A percentile compares a stretch with the other conserved stretches of the same genome.
These are phyloP conservation scores for Parascedosporium putredinis DNA, from an alignment of 2,329 filamentous ascomycete genomes.

Conservation along the genomic window DNA sequence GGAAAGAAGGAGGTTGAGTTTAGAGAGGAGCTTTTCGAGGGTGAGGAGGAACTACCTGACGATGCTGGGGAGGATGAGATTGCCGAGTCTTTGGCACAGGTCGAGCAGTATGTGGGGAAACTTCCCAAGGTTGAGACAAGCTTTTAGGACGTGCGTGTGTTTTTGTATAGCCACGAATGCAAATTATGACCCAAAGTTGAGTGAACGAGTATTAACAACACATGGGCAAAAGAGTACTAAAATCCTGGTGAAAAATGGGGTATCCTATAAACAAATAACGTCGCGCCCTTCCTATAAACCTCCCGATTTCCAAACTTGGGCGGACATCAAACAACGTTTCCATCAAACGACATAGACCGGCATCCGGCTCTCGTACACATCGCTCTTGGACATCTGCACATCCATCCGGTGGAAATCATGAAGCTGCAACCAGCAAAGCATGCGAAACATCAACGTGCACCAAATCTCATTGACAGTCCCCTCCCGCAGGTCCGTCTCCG, in stretches of 20 bases:
- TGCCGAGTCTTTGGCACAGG: neutral
- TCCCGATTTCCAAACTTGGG: too few relatives aligned
- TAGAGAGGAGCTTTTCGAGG: constrained; percentile 5
- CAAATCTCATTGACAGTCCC: constrained; percentile 33
- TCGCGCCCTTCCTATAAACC: too few relatives aligned
- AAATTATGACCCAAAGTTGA: too few relatives aligned
- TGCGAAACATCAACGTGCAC: constrained; percentile 44
- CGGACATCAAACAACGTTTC: too few relatives aligned
- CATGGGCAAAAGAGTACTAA: too few relatives aligned
- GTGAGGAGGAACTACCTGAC: constrained; percentile 2
- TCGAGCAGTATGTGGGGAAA: constrained; percentile 5
- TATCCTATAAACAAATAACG: too few relatives aligned
- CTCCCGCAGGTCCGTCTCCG: neutral
- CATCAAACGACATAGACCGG: constrained; percentile 36
- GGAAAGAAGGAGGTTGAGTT: neutral
- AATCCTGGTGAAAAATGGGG: too few relatives aligned
- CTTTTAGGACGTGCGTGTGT: neutral
- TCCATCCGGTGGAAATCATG: constrained; percentile 34
- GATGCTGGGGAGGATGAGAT: constrained; percentile 5
- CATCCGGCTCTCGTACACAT: constrained; percentile 42
- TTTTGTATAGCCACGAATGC: too few relatives aligned
- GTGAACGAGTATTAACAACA: too few relatives aligned
- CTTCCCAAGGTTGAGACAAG: constrained; percentile 1
- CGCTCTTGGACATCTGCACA: constrained; percentile 33
- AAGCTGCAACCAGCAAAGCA: constrained; percentile 48